A percentile compares a stretch with the other conserved stretches of the same genome.
Conservation (phyloP, 1,139 yeast genomes). For the Kluyveromyces sp. region DNA sequence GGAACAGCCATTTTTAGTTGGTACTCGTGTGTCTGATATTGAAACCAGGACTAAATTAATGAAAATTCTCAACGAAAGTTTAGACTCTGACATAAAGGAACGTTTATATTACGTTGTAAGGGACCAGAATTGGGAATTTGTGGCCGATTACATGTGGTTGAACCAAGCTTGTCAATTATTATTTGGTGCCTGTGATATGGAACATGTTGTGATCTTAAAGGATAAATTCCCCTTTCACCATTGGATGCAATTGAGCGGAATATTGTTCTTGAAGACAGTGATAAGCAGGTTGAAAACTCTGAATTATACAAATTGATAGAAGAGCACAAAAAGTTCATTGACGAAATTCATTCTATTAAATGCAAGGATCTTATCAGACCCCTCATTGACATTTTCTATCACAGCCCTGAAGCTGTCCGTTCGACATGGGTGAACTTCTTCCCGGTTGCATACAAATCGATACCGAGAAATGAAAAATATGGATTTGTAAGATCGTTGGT, state of each 20-base stretch:
- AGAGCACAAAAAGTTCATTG: conserved; percentile 47
- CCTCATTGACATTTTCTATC: conserved; percentile 72
- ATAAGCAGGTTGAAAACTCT: conserved; percentile 5
- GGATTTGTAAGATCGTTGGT: conserved; percentile 79
- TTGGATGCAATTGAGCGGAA: conserved; percentile 41
- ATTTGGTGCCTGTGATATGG: conserved; percentile 65
- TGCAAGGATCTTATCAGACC: conserved; percentile 63
- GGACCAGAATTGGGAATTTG: conserved; percentile 94
- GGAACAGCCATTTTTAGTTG: conserved; percentile 95
- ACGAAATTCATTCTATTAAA: conserved; percentile 36
- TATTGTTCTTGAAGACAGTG: conserved; percentile 14
- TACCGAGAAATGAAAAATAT: conserved; percentile 71
- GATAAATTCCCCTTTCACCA: conserved; percentile 52
- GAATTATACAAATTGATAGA: conserved; percentile 36
- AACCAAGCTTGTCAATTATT: conserved; percentile 87
- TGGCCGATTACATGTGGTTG: conserved; percentile 91
- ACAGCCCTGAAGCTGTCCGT: conserved; percentile 72
- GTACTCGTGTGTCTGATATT: conserved; percentile 78
- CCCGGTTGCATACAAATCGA: conserved; percentile 67
- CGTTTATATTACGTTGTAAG: conserved; percentile 77
- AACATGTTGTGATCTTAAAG: conserved; percentile 39
- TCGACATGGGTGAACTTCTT: conserved; percentile 80
- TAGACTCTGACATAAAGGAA: conserved; percentile 73
- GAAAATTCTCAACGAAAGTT: conserved; percentile 69
- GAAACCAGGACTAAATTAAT: conserved; percentile 70